A percentile compares a stretch with the other conserved stretches of the same genome.
Evolutionary conservation across 1,139 yeast species (phyloP).

Genomic region (Petasospora fabianii): DNA sequence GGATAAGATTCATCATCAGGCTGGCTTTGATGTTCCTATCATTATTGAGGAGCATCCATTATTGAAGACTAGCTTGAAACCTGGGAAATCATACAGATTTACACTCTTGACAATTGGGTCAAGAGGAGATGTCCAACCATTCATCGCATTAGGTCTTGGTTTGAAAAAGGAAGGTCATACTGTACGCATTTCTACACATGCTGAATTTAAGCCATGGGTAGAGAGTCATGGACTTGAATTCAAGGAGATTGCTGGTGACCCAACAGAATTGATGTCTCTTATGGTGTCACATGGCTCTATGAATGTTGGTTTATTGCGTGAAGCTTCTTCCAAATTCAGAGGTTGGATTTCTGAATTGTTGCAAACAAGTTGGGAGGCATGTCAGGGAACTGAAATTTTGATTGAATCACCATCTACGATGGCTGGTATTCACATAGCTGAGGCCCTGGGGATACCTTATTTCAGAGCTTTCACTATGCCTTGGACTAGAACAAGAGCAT

Average conservation of each 20-base stretch:
- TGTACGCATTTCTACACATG: slow-evolving; percentile 82
- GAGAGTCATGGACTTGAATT: slow-evolving; percentile 62
- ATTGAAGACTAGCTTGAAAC: slow-evolving; percentile 48
- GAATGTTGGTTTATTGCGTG: slow-evolving; percentile 77
- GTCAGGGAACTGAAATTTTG: slow-evolving; percentile 76
- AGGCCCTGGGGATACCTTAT: slow-evolving; percentile 83
- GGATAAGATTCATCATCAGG: slow-evolving; percentile 52
- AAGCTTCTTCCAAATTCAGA: slow-evolving; percentile 73
- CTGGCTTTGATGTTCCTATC: slow-evolving; percentile 64
- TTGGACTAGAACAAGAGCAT: slow-evolving; percentile 93
- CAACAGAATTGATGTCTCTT: slow-evolving; percentile 84
- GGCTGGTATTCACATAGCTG: slow-evolving; percentile 95
- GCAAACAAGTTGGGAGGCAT: slow-evolving; percentile 74
- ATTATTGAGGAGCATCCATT: slow-evolving; percentile 63
- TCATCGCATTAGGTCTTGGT: slow-evolving; percentile 83
- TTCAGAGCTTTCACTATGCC: slow-evolving; percentile 98
- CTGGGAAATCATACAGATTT: slow-evolving; percentile 53
- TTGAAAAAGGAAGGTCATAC: slow-evolving; percentile 74
- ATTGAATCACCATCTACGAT: slow-evolving; percentile 94
- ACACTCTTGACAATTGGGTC: slow-evolving; percentile 87
- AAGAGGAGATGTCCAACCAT: slow-evolving; percentile 95
- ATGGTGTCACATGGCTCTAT: slow-evolving; percentile 91
- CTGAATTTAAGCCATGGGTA: slow-evolving; percentile 77
- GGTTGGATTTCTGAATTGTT: slow-evolving; percentile 78
- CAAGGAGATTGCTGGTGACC: slow-evolving; percentile 83